Percentiles rank a stretch among this genome's conserved stretches.
These are phyloP conservation scores for Letharia lupina DNA, from an alignment of 495 filamentous ascomycete genomes.

Conservation along the genomic window DNA sequence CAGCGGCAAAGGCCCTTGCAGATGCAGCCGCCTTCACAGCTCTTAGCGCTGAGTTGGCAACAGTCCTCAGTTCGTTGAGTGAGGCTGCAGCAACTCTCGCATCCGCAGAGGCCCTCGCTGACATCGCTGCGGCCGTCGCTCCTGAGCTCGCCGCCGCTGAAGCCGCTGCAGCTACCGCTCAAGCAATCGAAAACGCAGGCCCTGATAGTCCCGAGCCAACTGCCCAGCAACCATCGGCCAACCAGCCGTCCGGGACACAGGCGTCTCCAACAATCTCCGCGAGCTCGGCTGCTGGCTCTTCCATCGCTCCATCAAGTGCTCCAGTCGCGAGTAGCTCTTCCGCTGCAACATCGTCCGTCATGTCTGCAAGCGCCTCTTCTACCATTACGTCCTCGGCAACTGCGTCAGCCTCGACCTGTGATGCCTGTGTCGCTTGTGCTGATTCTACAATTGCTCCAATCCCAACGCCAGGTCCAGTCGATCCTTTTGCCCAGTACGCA, in stretches of 20 bases:
- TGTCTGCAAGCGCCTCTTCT: neutral
- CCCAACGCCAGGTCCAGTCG: neutral
- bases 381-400: neutral
- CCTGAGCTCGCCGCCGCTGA: slow-evolving; percentile 1
- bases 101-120: slow-evolving; percentile 3
- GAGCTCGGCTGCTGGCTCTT: neutral
- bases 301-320: neutral
- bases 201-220: neutral
- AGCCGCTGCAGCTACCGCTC: slow-evolving; percentile 2
- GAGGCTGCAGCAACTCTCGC: slow-evolving; percentile 3
- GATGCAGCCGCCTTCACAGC: slow-evolving; percentile 5
- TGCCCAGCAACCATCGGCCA: neutral
- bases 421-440: neutral
- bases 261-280: neutral
- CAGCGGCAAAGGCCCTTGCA: slow-evolving; percentile 1
- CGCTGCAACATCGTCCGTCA: neutral
- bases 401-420: neutral
- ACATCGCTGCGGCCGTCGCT: slow-evolving; percentile 3
- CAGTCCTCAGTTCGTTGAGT: neutral
- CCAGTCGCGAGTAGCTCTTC: neutral
- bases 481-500: neutral
- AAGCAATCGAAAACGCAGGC: slow-evolving; percentile 1
- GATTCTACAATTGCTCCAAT: neutral
- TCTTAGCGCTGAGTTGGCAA: slow-evolving; percentile 2
- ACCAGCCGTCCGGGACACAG: neutral